A percentile compares a stretch with the other conserved stretches of the same genome.
Evolutionary conservation across 1,284 basidiomycete genomes (phyloP).

Genomic region (Prillingera fragicola): DNA sequence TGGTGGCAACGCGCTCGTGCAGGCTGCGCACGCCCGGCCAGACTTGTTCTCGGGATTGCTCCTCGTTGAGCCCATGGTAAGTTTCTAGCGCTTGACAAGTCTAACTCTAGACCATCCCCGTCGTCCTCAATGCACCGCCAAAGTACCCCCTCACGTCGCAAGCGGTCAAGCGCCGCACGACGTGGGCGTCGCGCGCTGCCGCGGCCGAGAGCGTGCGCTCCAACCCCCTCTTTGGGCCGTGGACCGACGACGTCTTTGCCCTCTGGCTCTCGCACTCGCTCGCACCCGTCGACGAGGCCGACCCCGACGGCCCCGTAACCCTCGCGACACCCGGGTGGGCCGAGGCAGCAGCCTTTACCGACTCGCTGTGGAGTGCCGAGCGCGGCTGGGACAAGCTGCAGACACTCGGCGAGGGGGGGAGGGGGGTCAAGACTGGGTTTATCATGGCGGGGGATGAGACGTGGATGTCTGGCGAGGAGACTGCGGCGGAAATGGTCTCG

Average conservation of each 20-base stretch:
- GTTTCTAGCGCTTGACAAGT: too few species aligned
- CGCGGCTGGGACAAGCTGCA: constrained; percentile 37
- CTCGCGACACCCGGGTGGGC: constrained; percentile 35
- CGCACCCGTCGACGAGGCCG: constrained; percentile 35
- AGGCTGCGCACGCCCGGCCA: constrained; percentile 62
- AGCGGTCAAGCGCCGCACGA: constrained; percentile 59
- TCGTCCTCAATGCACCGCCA: neutral
- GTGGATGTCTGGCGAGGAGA: constrained; percentile 22
- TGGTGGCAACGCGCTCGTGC: constrained; percentile 22
- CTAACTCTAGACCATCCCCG: too few species aligned
- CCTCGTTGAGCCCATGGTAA: constrained; percentile 73
- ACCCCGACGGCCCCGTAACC: constrained; percentile 17
- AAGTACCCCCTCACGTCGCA: constrained; percentile 34
- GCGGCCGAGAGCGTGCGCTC: constrained; percentile 56
- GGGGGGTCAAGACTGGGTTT: constrained; percentile 31
- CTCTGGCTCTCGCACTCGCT: constrained; percentile 65
- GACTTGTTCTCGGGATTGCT: constrained; percentile 67
- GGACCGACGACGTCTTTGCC: constrained; percentile 60
- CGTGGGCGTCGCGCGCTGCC: constrained; percentile 59
- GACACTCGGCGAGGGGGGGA: too few species aligned
- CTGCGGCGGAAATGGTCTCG: constrained; percentile 29
- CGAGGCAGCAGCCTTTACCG: constrained; percentile 36
- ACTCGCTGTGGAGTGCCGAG: constrained; percentile 17
- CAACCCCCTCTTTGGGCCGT: constrained; percentile 40
- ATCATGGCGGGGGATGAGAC: constrained; percentile 30